Evolutionary conservation across 108 stramenopile species (phyloP), one percentile per base, ranked within the genome.

Genomic region (Cylindrotheca fusiformis): DNA sequence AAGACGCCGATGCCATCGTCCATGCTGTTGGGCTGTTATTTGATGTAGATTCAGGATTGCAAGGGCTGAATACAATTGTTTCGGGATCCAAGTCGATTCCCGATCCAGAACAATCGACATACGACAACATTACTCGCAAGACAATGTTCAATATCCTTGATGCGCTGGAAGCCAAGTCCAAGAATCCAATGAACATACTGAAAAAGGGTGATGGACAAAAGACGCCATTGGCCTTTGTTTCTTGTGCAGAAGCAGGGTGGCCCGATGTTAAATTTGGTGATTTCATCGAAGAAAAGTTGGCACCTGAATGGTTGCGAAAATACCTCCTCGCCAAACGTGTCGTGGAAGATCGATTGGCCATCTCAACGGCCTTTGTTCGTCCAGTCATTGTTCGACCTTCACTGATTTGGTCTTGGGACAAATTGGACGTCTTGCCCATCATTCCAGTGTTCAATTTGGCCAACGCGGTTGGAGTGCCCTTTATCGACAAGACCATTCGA

Each of bases 361-460:
- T 58, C 28, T 62, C 59, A n/a, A 58, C 63, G 21, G 44, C 49
- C 28, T n/a, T n/a, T n/a, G 72, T 79, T 26, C 75, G 82, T 8
- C 51, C 68, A 18, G 70, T 67, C 0, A 74, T 83, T 19, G 74
- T 55, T 33, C 55, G 82, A 18, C 82, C 82, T 23, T 77, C 75
- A 4, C 59, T 83, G 57, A 83, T 83, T 62, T 83, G 82, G 82
- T 70, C 74, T 36, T 83, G 82, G 82, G 75, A 69, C 31, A 83
- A 83, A 55, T 69, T 48, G 44, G 82, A 83, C 54, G 82, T 83
- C 12, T 60, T 83, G 1, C 82, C 82, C n/a, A 74, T 68, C 46
- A 83, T 83, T 36, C 82, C 82, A 17, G 53, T 83, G 5, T 83
- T 83, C 59, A 83, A 83, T 58, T 14, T 77, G 28, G 82, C 82